phyloP scores from a whole-genome alignment of 2,329 filamentous ascomycete species.

The Colletotrichum magnum region DNA sequence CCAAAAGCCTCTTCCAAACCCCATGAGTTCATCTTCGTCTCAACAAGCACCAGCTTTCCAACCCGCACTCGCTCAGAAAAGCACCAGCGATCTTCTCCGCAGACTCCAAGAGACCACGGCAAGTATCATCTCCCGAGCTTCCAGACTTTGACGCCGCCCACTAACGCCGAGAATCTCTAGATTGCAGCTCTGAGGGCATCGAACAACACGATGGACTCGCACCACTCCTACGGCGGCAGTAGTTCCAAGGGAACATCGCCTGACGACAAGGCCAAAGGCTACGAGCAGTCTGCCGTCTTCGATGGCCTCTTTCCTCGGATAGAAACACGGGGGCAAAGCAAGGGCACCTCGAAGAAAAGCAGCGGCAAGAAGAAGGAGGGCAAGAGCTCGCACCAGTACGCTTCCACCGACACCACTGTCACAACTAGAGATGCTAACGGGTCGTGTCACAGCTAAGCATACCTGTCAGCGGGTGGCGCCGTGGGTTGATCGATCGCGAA shows the following conservation, averaged over 20 bases:
- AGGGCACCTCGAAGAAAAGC: conserved; percentile 34
- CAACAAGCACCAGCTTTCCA: conserved; percentile 12
- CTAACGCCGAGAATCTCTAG: conserved; percentile 10
- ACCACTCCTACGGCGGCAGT: conserved; percentile 32
- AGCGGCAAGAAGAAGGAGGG: conserved; percentile 35
- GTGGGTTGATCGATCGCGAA: neutral
- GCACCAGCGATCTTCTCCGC: conserved; percentile 32
- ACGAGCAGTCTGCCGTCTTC: conserved; percentile 36
- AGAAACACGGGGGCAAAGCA: conserved; percentile 45
- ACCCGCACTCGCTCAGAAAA: conserved; percentile 10
- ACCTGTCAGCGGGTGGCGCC: no score
- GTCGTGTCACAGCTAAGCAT: conserved; percentile 15
- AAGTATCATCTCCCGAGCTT: neutral
- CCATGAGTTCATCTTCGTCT: conserved; percentile 20
- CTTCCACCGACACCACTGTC: neutral
- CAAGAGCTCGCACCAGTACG: conserved; percentile 30
- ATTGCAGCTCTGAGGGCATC: conserved; percentile 27
- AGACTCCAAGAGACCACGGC: conserved; percentile 38
- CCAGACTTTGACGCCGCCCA: neutral
- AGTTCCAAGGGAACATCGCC: conserved; percentile 40
- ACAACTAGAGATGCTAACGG: conserved; percentile 4
- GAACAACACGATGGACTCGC: conserved; percentile 32
- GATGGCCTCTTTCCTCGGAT: conserved; percentile 45
- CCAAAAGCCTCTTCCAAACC: conserved; percentile 21
- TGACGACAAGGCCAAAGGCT: conserved; percentile 35